Evolutionary conservation across 768 basidiomycete genomes (phyloP).

Genomic region (Amanita subjunquillea): DNA sequence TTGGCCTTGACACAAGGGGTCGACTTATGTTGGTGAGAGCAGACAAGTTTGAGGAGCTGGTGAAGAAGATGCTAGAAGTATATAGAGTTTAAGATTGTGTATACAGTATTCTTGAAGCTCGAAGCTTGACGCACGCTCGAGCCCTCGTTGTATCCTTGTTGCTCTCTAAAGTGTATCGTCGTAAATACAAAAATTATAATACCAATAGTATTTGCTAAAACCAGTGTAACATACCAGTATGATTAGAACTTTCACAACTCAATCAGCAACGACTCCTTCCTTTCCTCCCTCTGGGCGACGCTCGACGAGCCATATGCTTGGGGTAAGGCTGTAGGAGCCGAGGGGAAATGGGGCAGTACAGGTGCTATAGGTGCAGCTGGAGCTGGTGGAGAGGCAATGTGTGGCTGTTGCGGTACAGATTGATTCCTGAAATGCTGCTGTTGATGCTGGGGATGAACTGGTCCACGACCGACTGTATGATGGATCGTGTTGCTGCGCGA

Average conservation of each 20-base stretch:
- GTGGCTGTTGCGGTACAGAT: constrained; percentile 5
- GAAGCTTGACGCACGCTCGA: too few relatives aligned
- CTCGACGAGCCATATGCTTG: constrained; percentile 35
- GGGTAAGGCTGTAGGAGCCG: constrained; percentile 54
- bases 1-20: constrained; percentile 63
- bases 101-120: background rate
- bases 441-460: constrained; percentile 14
- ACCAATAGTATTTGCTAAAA: background rate
- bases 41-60: constrained; percentile 28
- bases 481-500: constrained; percentile 24
- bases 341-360: constrained; percentile 51
- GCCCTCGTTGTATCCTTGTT: too few relatives aligned
- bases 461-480: constrained; percentile 7
- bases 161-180: too few relatives aligned
- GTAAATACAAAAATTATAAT: too few relatives aligned
- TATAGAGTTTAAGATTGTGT: constrained; percentile 12
- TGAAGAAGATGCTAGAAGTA: constrained; percentile 24
- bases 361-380: constrained; percentile 20
- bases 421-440: constrained; percentile 10
- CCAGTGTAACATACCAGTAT: background rate
- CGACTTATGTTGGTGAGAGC: constrained; percentile 54
- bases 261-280: constrained; percentile 53
- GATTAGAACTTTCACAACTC: constrained; percentile 24
- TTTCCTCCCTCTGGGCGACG: constrained; percentile 48
- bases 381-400: constrained; percentile 12